A percentile compares a stretch with the other conserved stretches of the same genome.
Conservation (phyloP, 768 basidiomycete species). For the Psilocybe cyanescens region DNA sequence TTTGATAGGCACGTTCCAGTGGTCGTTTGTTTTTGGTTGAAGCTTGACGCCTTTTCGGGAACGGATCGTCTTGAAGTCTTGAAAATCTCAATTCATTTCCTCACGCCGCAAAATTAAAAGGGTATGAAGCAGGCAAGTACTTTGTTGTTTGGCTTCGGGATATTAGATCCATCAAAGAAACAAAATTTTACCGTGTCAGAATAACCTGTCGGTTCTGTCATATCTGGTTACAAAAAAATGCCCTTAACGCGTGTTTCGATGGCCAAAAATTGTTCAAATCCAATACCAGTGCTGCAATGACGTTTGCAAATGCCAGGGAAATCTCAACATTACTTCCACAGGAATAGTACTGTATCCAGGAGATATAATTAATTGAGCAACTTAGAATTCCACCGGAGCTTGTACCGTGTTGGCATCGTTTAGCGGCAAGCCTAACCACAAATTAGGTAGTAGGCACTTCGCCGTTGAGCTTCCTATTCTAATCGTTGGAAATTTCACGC, state of each 20-base stretch:
- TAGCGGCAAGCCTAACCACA: neutral
- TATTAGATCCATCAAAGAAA: neutral
- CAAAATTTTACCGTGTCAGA: neutral
- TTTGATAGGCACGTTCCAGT: slow-evolving; percentile 5
- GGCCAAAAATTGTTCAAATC: neutral
- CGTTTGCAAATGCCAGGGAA: too few species aligned
- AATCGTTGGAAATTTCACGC: neutral
- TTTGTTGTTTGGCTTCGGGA: neutral
- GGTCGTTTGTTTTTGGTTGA: neutral
- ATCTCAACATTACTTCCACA: too few species aligned
- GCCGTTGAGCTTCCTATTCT: neutral
- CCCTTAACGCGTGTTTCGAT: neutral
- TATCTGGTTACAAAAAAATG: neutral
- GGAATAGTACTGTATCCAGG: too few species aligned
- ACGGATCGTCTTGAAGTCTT: neutral
- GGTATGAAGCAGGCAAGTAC: neutral
- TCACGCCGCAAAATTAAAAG: neutral
- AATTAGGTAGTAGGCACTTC: neutral
- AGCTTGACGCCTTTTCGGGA: neutral
- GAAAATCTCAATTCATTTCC: neutral
- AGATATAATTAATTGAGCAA: too few species aligned
- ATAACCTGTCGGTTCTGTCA: too few species aligned
- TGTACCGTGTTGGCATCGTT: too few species aligned
- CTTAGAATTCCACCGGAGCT: too few species aligned
- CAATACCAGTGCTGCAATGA: neutral